These are phyloP conservation scores for Rhizopus microsporus DNA, from an alignment of 371 early-diverging fungal genomes.

Conservation along the genomic window DNA sequence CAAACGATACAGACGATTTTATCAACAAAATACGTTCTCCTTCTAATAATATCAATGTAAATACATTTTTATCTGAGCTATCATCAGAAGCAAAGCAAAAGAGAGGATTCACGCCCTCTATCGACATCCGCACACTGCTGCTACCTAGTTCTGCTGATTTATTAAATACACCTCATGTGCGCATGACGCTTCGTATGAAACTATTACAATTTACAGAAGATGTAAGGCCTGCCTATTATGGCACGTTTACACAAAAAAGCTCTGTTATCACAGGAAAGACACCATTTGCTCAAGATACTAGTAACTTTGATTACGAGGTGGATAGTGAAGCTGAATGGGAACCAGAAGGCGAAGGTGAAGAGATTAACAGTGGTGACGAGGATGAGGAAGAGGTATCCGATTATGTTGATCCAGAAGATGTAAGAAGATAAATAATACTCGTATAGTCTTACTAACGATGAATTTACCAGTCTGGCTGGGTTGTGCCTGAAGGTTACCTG, in stretches of 20 bases:
- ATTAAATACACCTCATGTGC: conserved; percentile 25
- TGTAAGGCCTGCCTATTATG: conserved; percentile 79
- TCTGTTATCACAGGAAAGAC: conserved; percentile 54
- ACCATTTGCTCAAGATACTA: conserved; percentile 67
- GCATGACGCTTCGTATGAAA: conserved; percentile 59
- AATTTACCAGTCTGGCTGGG: conserved; percentile 54
- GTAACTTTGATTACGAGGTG: conserved; percentile 75
- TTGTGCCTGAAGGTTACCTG: conserved; percentile 80
- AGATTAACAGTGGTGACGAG: conserved; percentile 80
- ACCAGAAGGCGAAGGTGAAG: conserved; percentile 88
- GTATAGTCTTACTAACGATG: not conserved
- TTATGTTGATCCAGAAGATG: conserved; percentile 47
- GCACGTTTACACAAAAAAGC: conserved; percentile 77
- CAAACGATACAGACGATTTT: conserved; percentile 9
- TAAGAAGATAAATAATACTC: conserved; percentile 9
- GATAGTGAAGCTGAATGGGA: conserved; percentile 94
- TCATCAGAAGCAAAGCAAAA: conserved; percentile 22
- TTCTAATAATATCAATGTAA: not conserved
- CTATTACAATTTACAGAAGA: conserved; percentile 74
- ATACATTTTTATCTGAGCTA: conserved; percentile 9
- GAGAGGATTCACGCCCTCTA: conserved; percentile 14
- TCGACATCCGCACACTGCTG: conserved; percentile 16
- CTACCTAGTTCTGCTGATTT: conserved; percentile 31
- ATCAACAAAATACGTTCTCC: not conserved
- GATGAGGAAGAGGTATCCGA: conserved; percentile 58